Percentiles rank a stretch among this genome's conserved stretches.
phyloP scores from a whole-genome alignment of 768 basidiomycete species.

The Neoboletus magnificus region DNA sequence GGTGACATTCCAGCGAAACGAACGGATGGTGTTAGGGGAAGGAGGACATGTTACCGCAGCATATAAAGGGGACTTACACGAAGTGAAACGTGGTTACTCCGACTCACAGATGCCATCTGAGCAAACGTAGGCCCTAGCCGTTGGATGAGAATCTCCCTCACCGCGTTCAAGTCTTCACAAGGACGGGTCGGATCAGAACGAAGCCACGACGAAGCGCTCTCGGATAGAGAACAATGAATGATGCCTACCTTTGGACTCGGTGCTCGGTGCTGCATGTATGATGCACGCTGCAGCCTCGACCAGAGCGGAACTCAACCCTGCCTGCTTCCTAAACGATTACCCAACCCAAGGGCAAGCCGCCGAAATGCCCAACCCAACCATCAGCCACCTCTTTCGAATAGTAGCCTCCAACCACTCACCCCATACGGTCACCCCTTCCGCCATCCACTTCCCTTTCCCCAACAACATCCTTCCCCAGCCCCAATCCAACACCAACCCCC shows the following conservation, averaged over 20 bases:
- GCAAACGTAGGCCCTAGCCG: conserved; percentile 57
- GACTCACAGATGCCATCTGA: conserved; percentile 48
- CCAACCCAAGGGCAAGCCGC: neutral
- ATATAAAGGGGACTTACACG: conserved; percentile 34
- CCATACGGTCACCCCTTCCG: conserved; percentile 33
- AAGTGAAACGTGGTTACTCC: conserved; percentile 52
- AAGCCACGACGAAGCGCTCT: neutral
- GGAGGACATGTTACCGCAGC: neutral
- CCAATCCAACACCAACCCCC: neutral
- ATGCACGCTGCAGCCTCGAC: conserved; percentile 70
- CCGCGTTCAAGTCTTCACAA: conserved; percentile 50
- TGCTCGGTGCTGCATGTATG: conserved; percentile 55
- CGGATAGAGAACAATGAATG: neutral
- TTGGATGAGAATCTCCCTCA: conserved; percentile 53
- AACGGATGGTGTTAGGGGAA: neutral
- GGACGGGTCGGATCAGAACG: neutral
- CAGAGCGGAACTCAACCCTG: conserved; percentile 43
- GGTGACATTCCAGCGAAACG: neutral
- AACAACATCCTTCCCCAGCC: neutral
- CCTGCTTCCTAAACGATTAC: conserved; percentile 28
- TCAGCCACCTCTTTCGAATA: conserved; percentile 1
- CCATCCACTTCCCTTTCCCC: neutral
- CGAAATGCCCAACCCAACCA: neutral
- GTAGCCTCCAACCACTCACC: conserved; percentile 8
- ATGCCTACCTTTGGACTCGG: conserved; percentile 54